Percentiles rank a stretch among this genome's conserved stretches.
Evolutionary conservation across 75 land plant species (phyloP).

Genomic region (Pinus albicaulis): DNA sequence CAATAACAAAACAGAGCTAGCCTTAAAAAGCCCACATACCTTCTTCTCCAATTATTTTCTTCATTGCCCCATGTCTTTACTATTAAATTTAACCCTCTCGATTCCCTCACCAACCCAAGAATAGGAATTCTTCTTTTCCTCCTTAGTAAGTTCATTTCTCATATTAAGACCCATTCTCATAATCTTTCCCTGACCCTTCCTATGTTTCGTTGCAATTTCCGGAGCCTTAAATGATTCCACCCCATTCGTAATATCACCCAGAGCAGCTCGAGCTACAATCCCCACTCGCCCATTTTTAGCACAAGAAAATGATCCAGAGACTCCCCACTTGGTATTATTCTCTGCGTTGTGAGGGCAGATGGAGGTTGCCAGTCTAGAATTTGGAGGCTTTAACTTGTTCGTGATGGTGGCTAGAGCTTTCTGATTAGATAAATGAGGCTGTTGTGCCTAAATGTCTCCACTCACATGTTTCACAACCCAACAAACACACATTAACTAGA

Average conservation of each 20-base stretch:
- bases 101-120: background rate
- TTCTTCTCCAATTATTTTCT: background rate
- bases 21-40: background rate
- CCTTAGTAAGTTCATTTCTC: background rate
- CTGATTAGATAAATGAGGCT: background rate
- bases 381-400: slow-evolving; percentile 7
- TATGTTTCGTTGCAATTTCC: background rate
- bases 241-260: slow-evolving; percentile 5
- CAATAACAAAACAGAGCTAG: no score
- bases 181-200: background rate
- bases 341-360: background rate
- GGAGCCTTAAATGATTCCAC: background rate
- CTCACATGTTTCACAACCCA: no score
- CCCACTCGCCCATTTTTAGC: background rate
- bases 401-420: slow-evolving; percentile 14
- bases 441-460: no score
- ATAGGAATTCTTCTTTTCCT: slow-evolving; percentile 1
- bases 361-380: background rate
- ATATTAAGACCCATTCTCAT: background rate
- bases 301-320: background rate
- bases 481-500: no score
- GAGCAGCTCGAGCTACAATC: background rate
- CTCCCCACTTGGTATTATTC: slow-evolving; percentile 5
- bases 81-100: slow-evolving; percentile 3
- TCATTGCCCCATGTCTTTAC: slow-evolving; percentile 8